phyloP scores from a whole-genome alignment of 169 alveolate species.

The Eimeria falciformis region DNA sequence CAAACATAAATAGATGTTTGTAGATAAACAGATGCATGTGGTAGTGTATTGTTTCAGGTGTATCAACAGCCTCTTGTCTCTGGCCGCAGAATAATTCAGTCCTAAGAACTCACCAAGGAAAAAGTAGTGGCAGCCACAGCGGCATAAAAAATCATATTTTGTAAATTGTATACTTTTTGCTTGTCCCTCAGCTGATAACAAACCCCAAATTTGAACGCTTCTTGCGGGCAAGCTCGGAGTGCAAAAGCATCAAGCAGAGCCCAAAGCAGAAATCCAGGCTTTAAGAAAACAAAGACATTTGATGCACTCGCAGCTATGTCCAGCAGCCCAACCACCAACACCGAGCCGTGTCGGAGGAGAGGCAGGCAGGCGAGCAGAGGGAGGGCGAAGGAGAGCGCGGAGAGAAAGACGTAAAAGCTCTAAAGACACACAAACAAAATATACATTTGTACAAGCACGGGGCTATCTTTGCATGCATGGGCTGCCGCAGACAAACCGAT shows the following conservation, averaged over 20 bases:
- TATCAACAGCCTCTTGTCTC: too few species aligned
- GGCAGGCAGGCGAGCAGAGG: constrained; percentile 41
- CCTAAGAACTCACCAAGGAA: neutral
- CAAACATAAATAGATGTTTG: too few species aligned
- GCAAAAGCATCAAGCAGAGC: constrained; percentile 30
- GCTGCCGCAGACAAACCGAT: too few species aligned
- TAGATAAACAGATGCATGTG: too few species aligned
- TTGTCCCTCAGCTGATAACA: neutral
- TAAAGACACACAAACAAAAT: neutral
- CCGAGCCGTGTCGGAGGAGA: constrained; percentile 58
- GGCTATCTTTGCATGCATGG: too few species aligned
- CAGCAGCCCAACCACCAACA: constrained; percentile 47
- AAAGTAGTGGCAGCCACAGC: neutral
- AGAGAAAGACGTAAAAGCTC: constrained; percentile 17
- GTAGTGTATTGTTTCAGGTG: too few species aligned
- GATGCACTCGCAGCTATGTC: constrained; percentile 41
- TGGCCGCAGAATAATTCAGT: neutral
- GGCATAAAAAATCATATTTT: neutral
- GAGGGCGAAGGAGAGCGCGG: constrained; percentile 42
- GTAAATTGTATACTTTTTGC: neutral
- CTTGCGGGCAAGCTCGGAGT: constrained; percentile 28
- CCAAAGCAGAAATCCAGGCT: constrained; percentile 68
- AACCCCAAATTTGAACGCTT: constrained; percentile 16
- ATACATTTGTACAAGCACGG: too few species aligned
- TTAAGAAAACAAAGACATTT: neutral